These are phyloP conservation scores for Fusarium anthophilum DNA, from an alignment of 2,329 filamentous ascomycete genomes.

Conservation along the genomic window DNA sequence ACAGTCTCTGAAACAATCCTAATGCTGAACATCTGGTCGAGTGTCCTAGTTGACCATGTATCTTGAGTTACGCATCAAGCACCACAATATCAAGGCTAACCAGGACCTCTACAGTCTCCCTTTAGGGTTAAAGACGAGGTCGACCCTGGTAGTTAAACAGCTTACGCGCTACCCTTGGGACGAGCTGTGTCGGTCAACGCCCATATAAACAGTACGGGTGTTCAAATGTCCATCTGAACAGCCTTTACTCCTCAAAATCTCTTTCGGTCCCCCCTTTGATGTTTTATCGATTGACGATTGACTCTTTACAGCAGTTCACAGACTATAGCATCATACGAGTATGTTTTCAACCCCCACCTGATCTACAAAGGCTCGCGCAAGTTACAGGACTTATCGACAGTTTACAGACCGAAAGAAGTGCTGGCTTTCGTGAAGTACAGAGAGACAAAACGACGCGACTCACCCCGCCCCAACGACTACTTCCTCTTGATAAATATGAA, in stretches of 20 bases:
- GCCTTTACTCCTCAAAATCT: background rate
- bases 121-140: too few relatives aligned
- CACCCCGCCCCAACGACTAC: background rate
- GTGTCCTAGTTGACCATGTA: background rate
- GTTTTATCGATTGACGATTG: background rate
- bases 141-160: background rate
- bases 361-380: too few relatives aligned
- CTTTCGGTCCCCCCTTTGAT: background rate
- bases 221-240: background rate
- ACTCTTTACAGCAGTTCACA: background rate
- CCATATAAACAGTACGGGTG: background rate
- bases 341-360: too few relatives aligned
- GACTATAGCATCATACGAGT: background rate
- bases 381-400: too few relatives aligned
- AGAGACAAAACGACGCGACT: background rate
- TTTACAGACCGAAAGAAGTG: too few relatives aligned
- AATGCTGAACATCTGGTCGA: too few relatives aligned
- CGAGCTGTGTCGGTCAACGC: background rate
- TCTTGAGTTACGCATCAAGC: too few relatives aligned
- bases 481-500: background rate
- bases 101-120: too few relatives aligned
- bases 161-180: background rate
- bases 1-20: too few relatives aligned
- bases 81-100: too few relatives aligned
- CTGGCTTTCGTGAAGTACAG: too few relatives aligned